phyloP scores from a whole-genome alignment of 345 rosid species.

The Linum usitatissimum region DNA sequence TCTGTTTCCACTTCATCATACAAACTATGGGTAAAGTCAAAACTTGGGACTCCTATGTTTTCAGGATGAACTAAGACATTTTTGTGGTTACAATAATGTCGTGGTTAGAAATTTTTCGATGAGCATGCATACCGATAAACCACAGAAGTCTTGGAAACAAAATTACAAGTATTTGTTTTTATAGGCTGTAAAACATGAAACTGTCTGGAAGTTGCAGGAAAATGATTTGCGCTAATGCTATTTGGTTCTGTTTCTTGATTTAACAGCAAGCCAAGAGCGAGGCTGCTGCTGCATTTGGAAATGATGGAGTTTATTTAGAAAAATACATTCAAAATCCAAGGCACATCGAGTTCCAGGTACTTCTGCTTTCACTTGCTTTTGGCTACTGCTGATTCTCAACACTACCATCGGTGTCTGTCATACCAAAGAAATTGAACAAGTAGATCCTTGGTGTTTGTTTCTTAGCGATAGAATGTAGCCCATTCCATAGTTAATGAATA shows the following conservation, averaged over 20 bases:
- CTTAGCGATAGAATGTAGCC: too few relatives aligned
- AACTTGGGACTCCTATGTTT: not conserved
- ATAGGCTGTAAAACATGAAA: not conserved
- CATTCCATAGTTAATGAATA: too few relatives aligned
- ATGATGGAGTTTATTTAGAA: conserved; percentile 95
- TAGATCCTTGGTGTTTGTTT: not conserved
- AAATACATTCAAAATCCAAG: conserved; percentile 88
- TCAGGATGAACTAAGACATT: not conserved
- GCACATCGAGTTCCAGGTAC: conserved; percentile 98
- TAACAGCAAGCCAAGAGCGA: conserved; percentile 95
- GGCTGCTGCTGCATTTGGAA: conserved; percentile 98
- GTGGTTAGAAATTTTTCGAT: not conserved
- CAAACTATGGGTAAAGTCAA: not conserved
- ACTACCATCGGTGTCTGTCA: not conserved
- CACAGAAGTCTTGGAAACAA: not conserved
- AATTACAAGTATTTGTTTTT: too few relatives aligned
- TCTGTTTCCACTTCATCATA: not conserved
- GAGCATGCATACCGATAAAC: not conserved
- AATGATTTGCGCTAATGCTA: conserved; percentile 7
- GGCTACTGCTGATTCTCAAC: not conserved
- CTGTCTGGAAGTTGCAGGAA: not conserved
- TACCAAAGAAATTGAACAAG: not conserved
- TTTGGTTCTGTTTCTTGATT: conserved; percentile 14
- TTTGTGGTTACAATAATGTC: not conserved
- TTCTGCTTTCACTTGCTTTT: not conserved